Percentiles rank a stretch among this genome's conserved stretches.
phyloP scores from a whole-genome alignment of 345 rosid species.

The Sisymbrium irio region DNA sequence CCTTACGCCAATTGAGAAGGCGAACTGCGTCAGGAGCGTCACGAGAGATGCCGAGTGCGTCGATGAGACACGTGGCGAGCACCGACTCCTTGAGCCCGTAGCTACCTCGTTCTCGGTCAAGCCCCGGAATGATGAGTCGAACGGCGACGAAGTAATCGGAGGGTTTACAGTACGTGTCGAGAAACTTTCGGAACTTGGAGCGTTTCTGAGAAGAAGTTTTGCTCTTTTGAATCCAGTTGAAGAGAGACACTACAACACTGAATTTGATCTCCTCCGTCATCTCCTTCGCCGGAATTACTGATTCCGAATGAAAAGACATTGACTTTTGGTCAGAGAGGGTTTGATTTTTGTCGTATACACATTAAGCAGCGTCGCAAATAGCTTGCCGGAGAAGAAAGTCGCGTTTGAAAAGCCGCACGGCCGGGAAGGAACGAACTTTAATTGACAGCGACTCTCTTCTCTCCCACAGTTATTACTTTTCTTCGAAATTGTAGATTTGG shows the following conservation, averaged over 20 bases:
- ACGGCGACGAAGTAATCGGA: slow-evolving; percentile 67
- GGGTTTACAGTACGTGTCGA: slow-evolving; percentile 75
- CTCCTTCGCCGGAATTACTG: background rate
- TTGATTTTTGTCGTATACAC: background rate
- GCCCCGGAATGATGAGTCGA: slow-evolving; percentile 73
- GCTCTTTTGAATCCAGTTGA: slow-evolving; percentile 86
- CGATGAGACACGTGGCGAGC: slow-evolving; percentile 79
- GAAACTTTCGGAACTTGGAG: slow-evolving; percentile 83
- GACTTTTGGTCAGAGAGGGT: background rate
- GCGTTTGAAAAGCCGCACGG: slow-evolving; percentile 4
- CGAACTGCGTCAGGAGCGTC: slow-evolving; percentile 84
- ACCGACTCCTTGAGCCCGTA: slow-evolving; percentile 95
- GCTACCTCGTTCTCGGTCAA: slow-evolving; percentile 85
- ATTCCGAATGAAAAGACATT: too few relatives aligned
- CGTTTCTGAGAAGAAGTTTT: slow-evolving; percentile 71
- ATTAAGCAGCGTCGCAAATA: background rate
- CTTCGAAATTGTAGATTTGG: background rate
- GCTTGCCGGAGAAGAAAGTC: slow-evolving; percentile 34
- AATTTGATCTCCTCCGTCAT: slow-evolving; percentile 58
- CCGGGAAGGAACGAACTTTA: background rate
- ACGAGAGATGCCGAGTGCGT: slow-evolving; percentile 86
- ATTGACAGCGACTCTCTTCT: background rate
- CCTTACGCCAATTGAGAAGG: slow-evolving; percentile 94
- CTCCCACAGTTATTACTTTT: background rate
- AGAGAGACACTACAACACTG: slow-evolving; percentile 70